phyloP scores from a whole-genome alignment of 2,329 filamentous ascomycete genomes.

The Tolypocladium ophioglossoides region DNA sequence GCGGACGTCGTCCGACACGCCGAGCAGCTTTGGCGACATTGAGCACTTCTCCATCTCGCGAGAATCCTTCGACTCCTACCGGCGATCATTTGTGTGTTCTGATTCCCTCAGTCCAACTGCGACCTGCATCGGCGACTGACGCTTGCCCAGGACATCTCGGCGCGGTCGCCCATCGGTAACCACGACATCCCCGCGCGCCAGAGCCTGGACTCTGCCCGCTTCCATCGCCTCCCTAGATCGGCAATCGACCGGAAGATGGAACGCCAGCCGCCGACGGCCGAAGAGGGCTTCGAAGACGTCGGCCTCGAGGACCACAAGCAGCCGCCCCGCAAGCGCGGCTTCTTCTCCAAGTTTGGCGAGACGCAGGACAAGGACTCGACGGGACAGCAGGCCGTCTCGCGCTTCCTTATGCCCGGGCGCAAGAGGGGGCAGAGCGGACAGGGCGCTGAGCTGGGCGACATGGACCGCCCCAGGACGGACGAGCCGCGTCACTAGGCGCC shows the following conservation, averaged over 20 bases:
- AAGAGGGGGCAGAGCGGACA: conserved; percentile 57
- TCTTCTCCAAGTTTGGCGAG: conserved; percentile 71
- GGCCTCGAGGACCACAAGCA: conserved; percentile 66
- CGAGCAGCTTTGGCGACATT: conserved; percentile 63
- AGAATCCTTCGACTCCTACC: conserved; percentile 94
- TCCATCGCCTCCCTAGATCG: conserved; percentile 51
- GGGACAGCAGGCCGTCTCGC: conserved; percentile 32
- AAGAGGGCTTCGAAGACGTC: conserved; percentile 84
- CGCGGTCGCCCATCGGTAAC: conserved; percentile 63
- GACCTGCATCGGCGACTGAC: conserved; percentile 7
- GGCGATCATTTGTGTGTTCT: conserved; percentile 76
- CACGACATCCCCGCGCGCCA: conserved; percentile 56
- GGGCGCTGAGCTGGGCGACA: conserved; percentile 59
- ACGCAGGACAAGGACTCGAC: conserved; percentile 24
- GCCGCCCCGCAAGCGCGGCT: conserved; percentile 46
- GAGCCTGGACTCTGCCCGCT: conserved; percentile 67
- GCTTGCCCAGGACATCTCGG: conserved; percentile 68
- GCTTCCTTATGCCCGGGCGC: conserved; percentile 59
- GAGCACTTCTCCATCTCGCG: conserved; percentile 92
- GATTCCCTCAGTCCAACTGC: not conserved
- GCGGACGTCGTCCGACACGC: conserved; percentile 42
- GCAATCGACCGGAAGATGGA: conserved; percentile 48
- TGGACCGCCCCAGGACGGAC: conserved; percentile 33
- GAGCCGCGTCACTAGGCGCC: conserved; percentile 2
- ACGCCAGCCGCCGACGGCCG: conserved; percentile 52